phyloP scores from a whole-genome alignment of 768 basidiomycete species.

The Lepiota subincarnata region DNA sequence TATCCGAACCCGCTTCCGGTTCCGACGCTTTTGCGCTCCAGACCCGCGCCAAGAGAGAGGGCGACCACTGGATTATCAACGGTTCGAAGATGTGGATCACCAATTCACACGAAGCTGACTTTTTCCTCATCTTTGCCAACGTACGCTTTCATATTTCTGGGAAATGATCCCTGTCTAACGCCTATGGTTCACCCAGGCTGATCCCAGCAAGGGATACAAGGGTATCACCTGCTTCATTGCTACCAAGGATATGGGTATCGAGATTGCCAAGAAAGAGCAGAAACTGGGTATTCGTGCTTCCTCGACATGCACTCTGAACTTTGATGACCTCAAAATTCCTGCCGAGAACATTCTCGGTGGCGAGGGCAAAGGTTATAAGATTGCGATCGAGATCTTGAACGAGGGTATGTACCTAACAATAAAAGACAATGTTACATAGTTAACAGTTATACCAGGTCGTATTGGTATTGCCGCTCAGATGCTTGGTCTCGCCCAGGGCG shows the following conservation, averaged over 20 bases:
- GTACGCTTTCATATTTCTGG: constrained; percentile 35
- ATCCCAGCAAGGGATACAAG: constrained; percentile 94
- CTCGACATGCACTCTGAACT: constrained; percentile 90
- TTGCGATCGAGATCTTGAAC: constrained; percentile 12
- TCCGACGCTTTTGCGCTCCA: constrained; percentile 97
- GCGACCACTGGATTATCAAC: constrained; percentile 81
- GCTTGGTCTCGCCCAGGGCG: constrained; percentile 96
- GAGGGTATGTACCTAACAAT: constrained; percentile 22
- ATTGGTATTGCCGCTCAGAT: constrained; percentile 99
- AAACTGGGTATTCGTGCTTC: constrained; percentile 97
- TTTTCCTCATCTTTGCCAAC: constrained; percentile 94
- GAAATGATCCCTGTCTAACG: not conserved
- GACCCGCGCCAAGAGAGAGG: constrained; percentile 86
- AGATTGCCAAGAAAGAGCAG: constrained; percentile 98
- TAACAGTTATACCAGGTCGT: constrained; percentile 46
- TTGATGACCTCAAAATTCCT: constrained; percentile 87
- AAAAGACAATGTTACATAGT: not conserved
- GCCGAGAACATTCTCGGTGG: constrained; percentile 89
- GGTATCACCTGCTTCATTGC: constrained; percentile 98
- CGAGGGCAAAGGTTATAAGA: constrained; percentile 89
- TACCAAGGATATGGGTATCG: constrained; percentile 93
- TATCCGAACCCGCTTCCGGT: constrained; percentile 90
- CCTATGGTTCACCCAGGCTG: constrained; percentile 39
- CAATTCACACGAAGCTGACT: constrained; percentile 87
- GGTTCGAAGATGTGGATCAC: constrained; percentile 99